phyloP scores from a whole-genome alignment of 106 monocot genomes.

The Posidonia australis region DNA sequence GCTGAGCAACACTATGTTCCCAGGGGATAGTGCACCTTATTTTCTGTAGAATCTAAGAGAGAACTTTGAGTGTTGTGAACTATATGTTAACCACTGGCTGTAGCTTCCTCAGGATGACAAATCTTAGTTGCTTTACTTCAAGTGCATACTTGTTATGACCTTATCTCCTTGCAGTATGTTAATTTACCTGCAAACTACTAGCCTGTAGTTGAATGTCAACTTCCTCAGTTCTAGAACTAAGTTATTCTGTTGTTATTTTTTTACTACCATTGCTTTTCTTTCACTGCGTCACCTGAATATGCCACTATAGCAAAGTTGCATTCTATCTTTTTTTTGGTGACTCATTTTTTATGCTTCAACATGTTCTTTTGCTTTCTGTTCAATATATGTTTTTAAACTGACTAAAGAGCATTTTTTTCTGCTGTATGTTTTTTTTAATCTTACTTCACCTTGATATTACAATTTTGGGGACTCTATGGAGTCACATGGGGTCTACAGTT shows the following conservation, averaged over 20 bases:
- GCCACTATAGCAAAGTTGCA: no score
- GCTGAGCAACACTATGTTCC: slow-evolving; percentile 7
- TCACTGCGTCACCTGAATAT: no score
- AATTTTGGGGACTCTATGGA: no score
- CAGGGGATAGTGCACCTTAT: slow-evolving; percentile 19
- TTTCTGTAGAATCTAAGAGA: slow-evolving; percentile 15
- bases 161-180: background rate
- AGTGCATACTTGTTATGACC: background rate
- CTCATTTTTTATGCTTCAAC: no score
- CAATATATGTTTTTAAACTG: no score
- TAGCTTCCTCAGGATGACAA: slow-evolving; percentile 1
- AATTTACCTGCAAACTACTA: background rate
- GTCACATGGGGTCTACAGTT: no score
- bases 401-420: no score
- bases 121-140: slow-evolving; percentile 2
- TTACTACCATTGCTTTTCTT: no score
- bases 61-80: background rate
- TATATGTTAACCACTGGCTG: background rate
- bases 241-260: background rate
- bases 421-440: no score
- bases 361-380: no score
- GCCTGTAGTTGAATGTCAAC: background rate
- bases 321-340: no score
- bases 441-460: no score
- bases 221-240: background rate